Evolutionary conservation across 164 flowering plant species (phyloP).

Genomic region (Taxillus chinensis): DNA sequence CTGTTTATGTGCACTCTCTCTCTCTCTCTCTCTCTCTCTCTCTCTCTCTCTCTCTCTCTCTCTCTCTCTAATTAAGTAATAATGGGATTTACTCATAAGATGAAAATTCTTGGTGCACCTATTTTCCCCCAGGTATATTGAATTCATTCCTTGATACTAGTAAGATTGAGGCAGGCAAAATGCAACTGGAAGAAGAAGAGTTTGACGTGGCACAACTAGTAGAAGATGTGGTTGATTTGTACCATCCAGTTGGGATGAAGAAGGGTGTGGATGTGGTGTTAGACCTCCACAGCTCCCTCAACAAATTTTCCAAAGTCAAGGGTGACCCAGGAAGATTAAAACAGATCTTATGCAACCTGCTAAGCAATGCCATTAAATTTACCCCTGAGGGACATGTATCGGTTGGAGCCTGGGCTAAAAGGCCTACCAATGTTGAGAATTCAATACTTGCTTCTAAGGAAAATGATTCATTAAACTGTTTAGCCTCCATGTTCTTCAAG

Average conservation of each 20-base stretch:
- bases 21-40: too few relatives aligned
- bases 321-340: constrained; percentile 65
- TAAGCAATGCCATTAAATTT: constrained; percentile 87
- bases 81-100: not conserved
- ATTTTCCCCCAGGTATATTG: constrained; percentile 51
- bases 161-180: constrained; percentile 81
- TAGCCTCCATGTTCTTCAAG: constrained; percentile 10
- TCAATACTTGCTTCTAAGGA: constrained; percentile 14
- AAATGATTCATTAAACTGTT: constrained; percentile 5
- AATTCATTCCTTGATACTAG: constrained; percentile 73
- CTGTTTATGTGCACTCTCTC: too few relatives aligned
- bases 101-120: not conserved
- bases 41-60: too few relatives aligned
- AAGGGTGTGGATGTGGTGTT: constrained; percentile 72
- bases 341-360: constrained; percentile 55
- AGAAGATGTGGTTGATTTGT: constrained; percentile 64
- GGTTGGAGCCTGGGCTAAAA: constrained; percentile 55
- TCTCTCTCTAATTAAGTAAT: not conserved
- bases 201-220: constrained; percentile 52
- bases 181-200: constrained; percentile 61
- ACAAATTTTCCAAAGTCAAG: constrained; percentile 35
- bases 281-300: constrained; percentile 48
- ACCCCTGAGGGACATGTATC: constrained; percentile 60
- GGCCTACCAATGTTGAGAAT: constrained; percentile 25
- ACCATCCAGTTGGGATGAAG: constrained; percentile 40